Evolutionary conservation across 1,284 basidiomycete species (phyloP).

Genomic region (Sanghuangporus weigelae): DNA sequence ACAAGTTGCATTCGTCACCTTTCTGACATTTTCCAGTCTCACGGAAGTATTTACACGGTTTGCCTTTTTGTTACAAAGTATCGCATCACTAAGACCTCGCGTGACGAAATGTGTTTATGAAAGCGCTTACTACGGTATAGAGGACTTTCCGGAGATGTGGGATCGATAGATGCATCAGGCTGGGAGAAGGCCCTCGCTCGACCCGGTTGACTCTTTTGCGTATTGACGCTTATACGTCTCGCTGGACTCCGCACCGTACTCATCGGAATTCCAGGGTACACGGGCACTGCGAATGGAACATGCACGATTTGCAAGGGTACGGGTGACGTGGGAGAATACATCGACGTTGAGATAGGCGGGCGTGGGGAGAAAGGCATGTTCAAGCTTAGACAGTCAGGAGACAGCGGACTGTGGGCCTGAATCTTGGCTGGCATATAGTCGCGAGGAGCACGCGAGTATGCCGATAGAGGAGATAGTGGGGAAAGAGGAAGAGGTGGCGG

Average conservation of each 20-base stretch:
- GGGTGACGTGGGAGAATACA: constrained; percentile 9
- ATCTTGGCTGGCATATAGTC: not conserved
- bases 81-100: not conserved
- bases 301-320: constrained; percentile 10
- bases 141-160: not conserved
- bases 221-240: not conserved
- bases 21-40: constrained; percentile 47
- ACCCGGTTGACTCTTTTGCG: not conserved
- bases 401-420: not conserved
- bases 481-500: not conserved
- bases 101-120: not conserved
- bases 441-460: not conserved
- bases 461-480: not conserved
- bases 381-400: not conserved
- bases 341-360: not conserved
- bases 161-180: not conserved
- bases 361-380: not conserved
- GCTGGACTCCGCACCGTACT: not conserved
- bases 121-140: constrained; percentile 5
- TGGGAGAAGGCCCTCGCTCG: constrained; percentile 2
- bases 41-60: constrained; percentile 58
- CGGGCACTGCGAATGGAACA: constrained; percentile 11
- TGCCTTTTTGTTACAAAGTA: constrained; percentile 39
- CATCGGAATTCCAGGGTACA: not conserved
- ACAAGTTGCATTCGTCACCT: constrained; percentile 67